These are phyloP conservation scores for Zymoseptoria pseudotritici DNA, from an alignment of 2,329 filamentous ascomycete genomes.

Conservation along the genomic window DNA sequence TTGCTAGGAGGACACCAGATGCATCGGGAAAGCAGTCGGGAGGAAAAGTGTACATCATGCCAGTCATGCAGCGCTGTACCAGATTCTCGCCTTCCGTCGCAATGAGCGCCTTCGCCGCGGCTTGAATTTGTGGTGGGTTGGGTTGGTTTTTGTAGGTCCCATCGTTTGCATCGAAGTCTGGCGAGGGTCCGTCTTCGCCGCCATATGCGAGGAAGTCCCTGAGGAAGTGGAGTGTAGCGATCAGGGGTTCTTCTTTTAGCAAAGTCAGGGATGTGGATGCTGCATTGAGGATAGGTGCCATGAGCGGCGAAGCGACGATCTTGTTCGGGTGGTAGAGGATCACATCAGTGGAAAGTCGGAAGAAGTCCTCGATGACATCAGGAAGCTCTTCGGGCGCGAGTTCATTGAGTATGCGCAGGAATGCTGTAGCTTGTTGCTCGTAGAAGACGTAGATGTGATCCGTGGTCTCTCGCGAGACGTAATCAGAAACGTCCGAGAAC, in stretches of 20 bases:
- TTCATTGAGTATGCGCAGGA: constrained; percentile 82
- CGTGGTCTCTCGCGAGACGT: constrained; percentile 72
- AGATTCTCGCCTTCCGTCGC: constrained; percentile 61
- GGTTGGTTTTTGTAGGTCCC: constrained; percentile 39
- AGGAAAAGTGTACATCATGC: constrained; percentile 99
- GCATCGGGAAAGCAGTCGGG: constrained; percentile 92
- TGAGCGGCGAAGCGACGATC: constrained; percentile 69
- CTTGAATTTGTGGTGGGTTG: constrained; percentile 62
- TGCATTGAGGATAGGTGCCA: constrained; percentile 77
- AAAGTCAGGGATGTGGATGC: constrained; percentile 78
- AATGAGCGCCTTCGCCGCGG: constrained; percentile 66
- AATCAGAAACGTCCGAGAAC: constrained; percentile 83
- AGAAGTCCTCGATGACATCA: constrained; percentile 91
- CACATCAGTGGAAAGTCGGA: constrained; percentile 84
- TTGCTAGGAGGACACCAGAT: constrained; percentile 78
- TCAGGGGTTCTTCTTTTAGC: constrained; percentile 84
- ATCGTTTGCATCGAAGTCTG: constrained; percentile 51
- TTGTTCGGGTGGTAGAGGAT: constrained; percentile 86
- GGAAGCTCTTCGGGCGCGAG: constrained; percentile 70
- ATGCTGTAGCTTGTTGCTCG: constrained; percentile 82
- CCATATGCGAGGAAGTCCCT: constrained; percentile 88
- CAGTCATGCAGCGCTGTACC: constrained; percentile 82
- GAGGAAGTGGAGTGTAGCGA: constrained; percentile 86
- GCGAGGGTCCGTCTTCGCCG: constrained; percentile 57
- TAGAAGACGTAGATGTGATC: constrained; percentile 91